Percentiles rank a stretch among this genome's conserved stretches.
These are phyloP conservation scores for Groenewaldozyma auringiensis DNA, from an alignment of 1,139 yeast genomes.

Conservation along the genomic window DNA sequence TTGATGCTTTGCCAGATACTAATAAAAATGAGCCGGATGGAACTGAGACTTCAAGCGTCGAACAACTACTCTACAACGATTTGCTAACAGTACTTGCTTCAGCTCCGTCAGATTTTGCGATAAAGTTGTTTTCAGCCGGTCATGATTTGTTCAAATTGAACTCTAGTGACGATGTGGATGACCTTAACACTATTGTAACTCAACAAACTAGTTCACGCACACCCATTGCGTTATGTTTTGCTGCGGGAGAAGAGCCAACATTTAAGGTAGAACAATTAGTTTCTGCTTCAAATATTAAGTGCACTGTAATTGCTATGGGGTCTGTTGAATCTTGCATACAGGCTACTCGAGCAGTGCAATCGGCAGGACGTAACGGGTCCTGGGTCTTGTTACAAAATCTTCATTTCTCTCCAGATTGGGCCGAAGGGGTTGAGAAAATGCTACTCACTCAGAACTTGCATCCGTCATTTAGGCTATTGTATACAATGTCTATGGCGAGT, in stretches of 20 bases:
- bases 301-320: constrained; percentile 62
- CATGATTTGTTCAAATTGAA: neutral
- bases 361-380: constrained; percentile 40
- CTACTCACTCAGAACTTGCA: constrained; percentile 30
- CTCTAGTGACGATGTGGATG: constrained; percentile 6
- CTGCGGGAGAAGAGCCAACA: constrained; percentile 63
- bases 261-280: constrained; percentile 46
- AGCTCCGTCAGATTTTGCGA: constrained; percentile 4
- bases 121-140: neutral
- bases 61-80: neutral
- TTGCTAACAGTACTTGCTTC: neutral
- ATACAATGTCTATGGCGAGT: constrained; percentile 46
- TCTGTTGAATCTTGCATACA: constrained; percentile 55
- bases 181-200: constrained; percentile 13
- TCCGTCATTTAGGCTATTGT: constrained; percentile 43
- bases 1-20: neutral
- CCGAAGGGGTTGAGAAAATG: constrained; percentile 44
- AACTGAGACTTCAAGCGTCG: neutral
- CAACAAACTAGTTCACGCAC: constrained; percentile 20
- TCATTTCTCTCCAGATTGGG: constrained; percentile 64
- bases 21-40: constrained; percentile 2
- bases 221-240: constrained; percentile 50
- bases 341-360: constrained; percentile 49
- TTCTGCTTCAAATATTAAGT: constrained; percentile 18
- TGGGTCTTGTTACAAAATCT: constrained; percentile 78